These are phyloP conservation scores for Pyrenochaeta sp. DNA, from an alignment of 2,329 filamentous ascomycete species.

Conservation along the genomic window DNA sequence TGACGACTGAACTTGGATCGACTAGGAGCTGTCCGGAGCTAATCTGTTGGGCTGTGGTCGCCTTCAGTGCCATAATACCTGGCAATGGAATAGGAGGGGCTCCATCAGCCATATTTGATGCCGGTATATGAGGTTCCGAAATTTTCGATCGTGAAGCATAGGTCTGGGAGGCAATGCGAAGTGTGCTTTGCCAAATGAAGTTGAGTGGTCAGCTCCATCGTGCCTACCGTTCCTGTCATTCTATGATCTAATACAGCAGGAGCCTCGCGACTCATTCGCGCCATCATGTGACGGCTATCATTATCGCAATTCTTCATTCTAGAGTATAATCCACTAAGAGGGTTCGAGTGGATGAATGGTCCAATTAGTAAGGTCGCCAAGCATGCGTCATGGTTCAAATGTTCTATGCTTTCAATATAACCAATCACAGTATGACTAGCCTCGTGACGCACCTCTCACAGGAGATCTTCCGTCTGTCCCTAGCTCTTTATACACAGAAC, in stretches of 20 bases:
- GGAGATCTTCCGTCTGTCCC: background rate
- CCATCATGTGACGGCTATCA: conserved; percentile 31
- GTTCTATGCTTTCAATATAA: conserved; percentile 29
- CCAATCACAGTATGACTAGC: conserved; percentile 25
- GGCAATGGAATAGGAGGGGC: conserved; percentile 9
- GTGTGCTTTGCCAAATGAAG: conserved; percentile 3
- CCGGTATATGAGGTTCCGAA: background rate
- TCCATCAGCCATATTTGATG: conserved; percentile 18
- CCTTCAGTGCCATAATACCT: conserved; percentile 52
- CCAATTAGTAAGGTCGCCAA: background rate
- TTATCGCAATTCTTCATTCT: background rate
- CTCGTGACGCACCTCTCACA: background rate
- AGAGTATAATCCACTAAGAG: no score
- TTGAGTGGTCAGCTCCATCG: conserved; percentile 13
- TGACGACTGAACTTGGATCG: conserved; percentile 69
- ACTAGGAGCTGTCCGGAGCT: conserved; percentile 68
- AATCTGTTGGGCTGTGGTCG: conserved; percentile 60
- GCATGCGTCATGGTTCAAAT: conserved; percentile 22
- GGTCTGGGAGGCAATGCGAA: no score
- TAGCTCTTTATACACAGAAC: conserved; percentile 6
- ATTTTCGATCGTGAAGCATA: background rate
- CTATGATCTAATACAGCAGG: conserved; percentile 14
- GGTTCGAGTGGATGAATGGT: background rate
- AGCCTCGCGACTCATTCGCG: conserved; percentile 18
- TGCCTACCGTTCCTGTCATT: conserved; percentile 22